phyloP scores from a whole-genome alignment of 2,329 filamentous ascomycete genomes.

The Aspergillus caelatus region DNA sequence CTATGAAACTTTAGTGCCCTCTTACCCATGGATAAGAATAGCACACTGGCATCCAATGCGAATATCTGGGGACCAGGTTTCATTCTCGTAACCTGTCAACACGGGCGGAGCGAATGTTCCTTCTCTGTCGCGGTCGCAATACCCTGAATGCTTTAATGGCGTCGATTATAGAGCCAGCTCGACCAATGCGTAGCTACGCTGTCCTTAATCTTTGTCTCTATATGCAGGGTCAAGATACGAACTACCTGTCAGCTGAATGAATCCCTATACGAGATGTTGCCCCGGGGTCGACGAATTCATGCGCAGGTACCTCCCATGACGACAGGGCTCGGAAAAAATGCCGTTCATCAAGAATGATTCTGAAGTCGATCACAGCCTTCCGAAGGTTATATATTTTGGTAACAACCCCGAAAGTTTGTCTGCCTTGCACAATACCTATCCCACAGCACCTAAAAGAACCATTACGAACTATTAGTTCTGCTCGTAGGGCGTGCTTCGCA shows the following conservation, averaged over 20 bases:
- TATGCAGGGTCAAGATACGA: not conserved
- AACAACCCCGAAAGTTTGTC: not conserved
- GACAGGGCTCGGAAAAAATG: not conserved
- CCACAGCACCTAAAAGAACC: not conserved
- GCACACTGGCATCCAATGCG: not conserved
- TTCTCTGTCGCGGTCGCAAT: not conserved
- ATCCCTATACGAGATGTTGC: not conserved
- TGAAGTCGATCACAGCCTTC: not conserved
- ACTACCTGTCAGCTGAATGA: not conserved
- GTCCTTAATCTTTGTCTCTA: not conserved
- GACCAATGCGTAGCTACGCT: not conserved
- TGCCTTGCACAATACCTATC: not conserved
- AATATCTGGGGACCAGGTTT: not conserved
- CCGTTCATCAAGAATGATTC: too few relatives aligned
- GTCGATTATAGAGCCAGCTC: not conserved
- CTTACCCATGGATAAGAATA: not conserved
- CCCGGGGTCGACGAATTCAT: not conserved
- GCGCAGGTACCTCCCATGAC: not conserved
- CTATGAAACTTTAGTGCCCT: not conserved
- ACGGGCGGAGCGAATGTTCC: not conserved
- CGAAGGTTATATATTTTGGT: not conserved
- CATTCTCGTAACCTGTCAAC: not conserved
- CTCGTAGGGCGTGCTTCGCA: not conserved
- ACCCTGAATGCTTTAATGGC: too few relatives aligned
- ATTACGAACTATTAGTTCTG: not conserved